Conservation (phyloP, 2,329 filamentous ascomycete genomes). For the Rhynchosporium agropyri region DNA sequence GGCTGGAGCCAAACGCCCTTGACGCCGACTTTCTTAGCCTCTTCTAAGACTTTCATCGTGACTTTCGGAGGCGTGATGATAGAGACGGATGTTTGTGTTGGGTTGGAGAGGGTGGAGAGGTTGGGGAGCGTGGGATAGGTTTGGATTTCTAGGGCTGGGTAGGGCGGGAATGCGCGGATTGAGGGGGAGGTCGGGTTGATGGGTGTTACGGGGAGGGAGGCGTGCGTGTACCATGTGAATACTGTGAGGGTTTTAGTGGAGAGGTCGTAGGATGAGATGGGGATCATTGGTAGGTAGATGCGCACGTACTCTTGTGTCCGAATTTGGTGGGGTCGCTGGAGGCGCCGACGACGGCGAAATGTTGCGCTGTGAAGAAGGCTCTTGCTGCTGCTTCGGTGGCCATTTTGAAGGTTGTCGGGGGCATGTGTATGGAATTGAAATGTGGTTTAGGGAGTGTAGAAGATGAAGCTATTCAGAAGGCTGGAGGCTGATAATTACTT, state of each 20-base stretch:
- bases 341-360: constrained; percentile 88
- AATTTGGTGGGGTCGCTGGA: constrained; percentile 84
- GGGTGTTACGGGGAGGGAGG: constrained; percentile 75
- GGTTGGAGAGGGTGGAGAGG: constrained; percentile 65
- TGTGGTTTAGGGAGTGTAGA: neutral
- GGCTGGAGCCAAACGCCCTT: constrained; percentile 87
- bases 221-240: constrained; percentile 83
- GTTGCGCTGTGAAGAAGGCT: constrained; percentile 76
- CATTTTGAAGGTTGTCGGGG: constrained; percentile 44
- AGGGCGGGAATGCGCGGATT: constrained; percentile 57
- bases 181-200: constrained; percentile 74
- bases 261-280: neutral
- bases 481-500: no score
- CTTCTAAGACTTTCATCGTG: constrained; percentile 70
- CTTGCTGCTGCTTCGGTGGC: constrained; percentile 72
- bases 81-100: constrained; percentile 73
- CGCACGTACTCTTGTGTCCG: constrained; percentile 75
- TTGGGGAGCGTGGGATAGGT: constrained; percentile 54
- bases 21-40: constrained; percentile 71
- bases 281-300: no score
- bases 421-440: no score
- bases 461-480: neutral
- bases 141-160: constrained; percentile 44
- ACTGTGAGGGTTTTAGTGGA: constrained; percentile 54
- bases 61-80: constrained; percentile 84